Percentiles rank a stretch among this genome's conserved stretches.
Evolutionary conservation across 768 basidiomycete genomes (phyloP).

Genomic region (Pleurotus ostreatus): DNA sequence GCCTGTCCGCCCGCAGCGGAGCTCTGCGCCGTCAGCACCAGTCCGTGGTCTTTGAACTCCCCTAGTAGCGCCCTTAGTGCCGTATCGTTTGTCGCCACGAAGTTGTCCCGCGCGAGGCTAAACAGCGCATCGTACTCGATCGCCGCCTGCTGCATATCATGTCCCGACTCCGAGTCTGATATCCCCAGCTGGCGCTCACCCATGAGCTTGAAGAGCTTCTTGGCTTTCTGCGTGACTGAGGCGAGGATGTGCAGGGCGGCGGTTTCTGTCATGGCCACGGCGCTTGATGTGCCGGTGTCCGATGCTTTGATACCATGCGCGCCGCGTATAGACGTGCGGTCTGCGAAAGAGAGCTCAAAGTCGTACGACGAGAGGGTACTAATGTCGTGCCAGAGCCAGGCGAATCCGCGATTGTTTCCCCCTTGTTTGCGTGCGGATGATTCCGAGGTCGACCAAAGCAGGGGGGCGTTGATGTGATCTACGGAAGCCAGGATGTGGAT

Average conservation of each 20-base stretch:
- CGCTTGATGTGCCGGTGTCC: slow-evolving; percentile 19
- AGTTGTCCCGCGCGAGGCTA: slow-evolving; percentile 70
- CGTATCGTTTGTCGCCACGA: slow-evolving; percentile 86
- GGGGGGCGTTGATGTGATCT: slow-evolving; percentile 81
- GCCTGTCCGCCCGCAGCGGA: slow-evolving; percentile 50
- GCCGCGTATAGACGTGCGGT: slow-evolving; percentile 59
- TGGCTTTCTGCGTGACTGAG: slow-evolving; percentile 84
- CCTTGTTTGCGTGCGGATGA: slow-evolving; percentile 47
- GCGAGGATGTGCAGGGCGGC: slow-evolving; percentile 79
- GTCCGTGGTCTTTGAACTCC: slow-evolving; percentile 88
- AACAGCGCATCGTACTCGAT: slow-evolving; percentile 68
- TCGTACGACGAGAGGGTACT: slow-evolving; percentile 85
- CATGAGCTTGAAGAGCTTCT: slow-evolving; percentile 75
- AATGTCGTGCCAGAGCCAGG: slow-evolving; percentile 87
- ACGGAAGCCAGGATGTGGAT: slow-evolving; percentile 84
- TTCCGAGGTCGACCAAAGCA: slow-evolving; percentile 80
- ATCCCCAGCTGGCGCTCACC: slow-evolving; percentile 64
- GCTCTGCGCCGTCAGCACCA: slow-evolving; percentile 58
- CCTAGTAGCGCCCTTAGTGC: slow-evolving; percentile 76
- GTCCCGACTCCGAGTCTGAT: slow-evolving; percentile 35
- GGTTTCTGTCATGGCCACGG: slow-evolving; percentile 63
- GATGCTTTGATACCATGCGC: slow-evolving; percentile 21
- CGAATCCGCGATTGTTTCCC: slow-evolving; percentile 44
- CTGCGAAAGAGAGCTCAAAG: slow-evolving; percentile 65
- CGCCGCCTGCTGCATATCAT: slow-evolving; percentile 49